phyloP scores from a whole-genome alignment of 352 stramenopile genomes.

The Phytopythium delawarense region DNA sequence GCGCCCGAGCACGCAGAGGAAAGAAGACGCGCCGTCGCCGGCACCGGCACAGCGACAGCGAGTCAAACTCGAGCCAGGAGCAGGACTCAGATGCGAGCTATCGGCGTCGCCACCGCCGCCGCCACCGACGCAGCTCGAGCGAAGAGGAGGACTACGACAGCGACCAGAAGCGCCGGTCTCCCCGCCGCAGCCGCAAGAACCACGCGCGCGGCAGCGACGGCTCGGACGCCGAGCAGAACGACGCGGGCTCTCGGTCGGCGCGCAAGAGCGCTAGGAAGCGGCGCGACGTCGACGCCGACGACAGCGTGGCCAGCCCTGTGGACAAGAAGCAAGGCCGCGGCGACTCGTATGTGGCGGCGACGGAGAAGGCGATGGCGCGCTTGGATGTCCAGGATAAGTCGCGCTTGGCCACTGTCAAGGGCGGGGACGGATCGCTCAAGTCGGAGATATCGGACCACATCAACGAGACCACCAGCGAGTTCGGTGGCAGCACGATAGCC shows the following conservation, averaged over 20 bases:
- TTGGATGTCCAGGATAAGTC: constrained; percentile 32
- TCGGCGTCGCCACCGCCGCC: constrained; percentile 31
- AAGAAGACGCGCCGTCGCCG: constrained; percentile 18
- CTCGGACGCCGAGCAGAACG: constrained; percentile 21
- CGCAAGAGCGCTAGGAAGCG: constrained; percentile 20
- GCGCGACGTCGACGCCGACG: constrained; percentile 1
- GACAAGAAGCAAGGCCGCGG: constrained; percentile 21
- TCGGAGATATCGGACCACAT: constrained; percentile 17
- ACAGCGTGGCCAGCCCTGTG: background rate
- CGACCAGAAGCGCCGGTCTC: constrained; percentile 38
- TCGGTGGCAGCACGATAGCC: background rate
- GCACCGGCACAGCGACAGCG: constrained; percentile 37
- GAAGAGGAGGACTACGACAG: constrained; percentile 54
- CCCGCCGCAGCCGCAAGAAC: constrained; percentile 30
- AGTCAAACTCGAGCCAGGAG: constrained; percentile 42
- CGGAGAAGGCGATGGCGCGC: constrained; percentile 32
- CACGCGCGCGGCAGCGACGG: constrained; percentile 27
- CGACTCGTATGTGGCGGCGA: constrained; percentile 11
- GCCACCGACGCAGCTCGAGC: constrained; percentile 42
- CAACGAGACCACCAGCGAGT: constrained; percentile 2
- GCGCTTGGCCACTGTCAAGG: background rate
- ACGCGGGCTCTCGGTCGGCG: constrained; percentile 20
- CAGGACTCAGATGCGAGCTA: constrained; percentile 45
- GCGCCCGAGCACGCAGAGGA: constrained; percentile 19
- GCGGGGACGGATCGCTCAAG: background rate